Conservation (phyloP, 2,329 filamentous ascomycete species). For the Tolypocladium endophyticum region DNA sequence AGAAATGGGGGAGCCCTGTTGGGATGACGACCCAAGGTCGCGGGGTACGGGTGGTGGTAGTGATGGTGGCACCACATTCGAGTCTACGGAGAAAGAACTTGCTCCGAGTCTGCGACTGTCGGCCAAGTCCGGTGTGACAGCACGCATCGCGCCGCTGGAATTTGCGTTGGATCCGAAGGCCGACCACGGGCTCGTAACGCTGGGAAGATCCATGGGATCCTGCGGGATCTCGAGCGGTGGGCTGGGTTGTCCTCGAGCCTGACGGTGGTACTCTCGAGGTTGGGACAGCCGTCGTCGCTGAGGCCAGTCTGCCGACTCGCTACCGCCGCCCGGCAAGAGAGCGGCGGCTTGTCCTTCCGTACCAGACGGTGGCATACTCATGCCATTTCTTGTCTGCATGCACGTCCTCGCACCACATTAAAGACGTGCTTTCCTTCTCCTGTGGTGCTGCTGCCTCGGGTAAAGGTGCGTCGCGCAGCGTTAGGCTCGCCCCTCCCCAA, state of each 20-base stretch:
- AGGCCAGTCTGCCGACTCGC: slow-evolving; percentile 22
- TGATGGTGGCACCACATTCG: slow-evolving; percentile 3
- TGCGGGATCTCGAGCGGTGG: not conserved
- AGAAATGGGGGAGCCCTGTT: slow-evolving; percentile 21
- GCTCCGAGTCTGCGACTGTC: slow-evolving; percentile 21
- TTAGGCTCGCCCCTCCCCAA: not conserved
- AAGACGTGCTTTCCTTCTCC: slow-evolving; percentile 3
- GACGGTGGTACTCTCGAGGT: slow-evolving; percentile 12
- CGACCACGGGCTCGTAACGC: slow-evolving; percentile 23
- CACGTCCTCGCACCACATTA: slow-evolving; percentile 21
- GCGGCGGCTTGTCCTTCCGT: slow-evolving; percentile 30
- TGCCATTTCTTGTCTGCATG: slow-evolving; percentile 31
- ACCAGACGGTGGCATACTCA: slow-evolving; percentile 32
- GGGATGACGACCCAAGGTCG: slow-evolving; percentile 11
- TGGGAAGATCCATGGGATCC: slow-evolving; percentile 15
- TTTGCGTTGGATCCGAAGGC: slow-evolving; percentile 18
- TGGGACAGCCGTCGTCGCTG: slow-evolving; percentile 20
- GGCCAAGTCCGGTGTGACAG: slow-evolving; percentile 53
- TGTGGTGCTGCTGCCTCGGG: not conserved
- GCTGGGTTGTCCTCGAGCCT: not conserved
- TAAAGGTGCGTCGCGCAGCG: not conserved
- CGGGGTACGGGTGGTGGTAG: slow-evolving; percentile 9
- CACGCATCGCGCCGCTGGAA: slow-evolving; percentile 41
- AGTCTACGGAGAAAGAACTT: slow-evolving; percentile 11
- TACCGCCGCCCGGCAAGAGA: slow-evolving; percentile 24